Evolutionary conservation across 257 asterid genomes (phyloP).

Genomic region (Prunella vulgaris): DNA sequence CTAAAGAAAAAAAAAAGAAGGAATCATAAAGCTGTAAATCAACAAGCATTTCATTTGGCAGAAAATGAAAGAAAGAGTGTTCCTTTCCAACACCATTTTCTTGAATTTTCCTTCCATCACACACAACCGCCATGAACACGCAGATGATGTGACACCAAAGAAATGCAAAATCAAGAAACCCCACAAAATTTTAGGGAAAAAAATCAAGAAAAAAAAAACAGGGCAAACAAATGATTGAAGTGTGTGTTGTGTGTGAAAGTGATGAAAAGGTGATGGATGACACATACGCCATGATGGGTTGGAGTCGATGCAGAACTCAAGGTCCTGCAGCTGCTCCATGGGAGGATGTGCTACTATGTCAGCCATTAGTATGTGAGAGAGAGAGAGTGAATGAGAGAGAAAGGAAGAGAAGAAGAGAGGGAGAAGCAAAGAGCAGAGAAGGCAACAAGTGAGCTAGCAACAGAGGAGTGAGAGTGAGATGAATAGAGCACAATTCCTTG

Average conservation of each 20-base stretch:
- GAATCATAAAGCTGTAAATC: background rate
- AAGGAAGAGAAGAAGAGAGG: background rate
- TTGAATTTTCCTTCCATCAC: background rate
- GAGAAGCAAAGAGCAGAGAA: slow-evolving; percentile 16
- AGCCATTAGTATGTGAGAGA: slow-evolving; percentile 33
- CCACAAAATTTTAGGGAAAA: background rate
- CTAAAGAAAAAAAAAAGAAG: background rate
- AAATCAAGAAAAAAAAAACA: too few species aligned
- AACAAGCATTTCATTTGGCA: background rate
- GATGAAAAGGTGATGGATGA: background rate
- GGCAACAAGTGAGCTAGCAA: background rate
- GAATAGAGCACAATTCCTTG: slow-evolving; percentile 13
- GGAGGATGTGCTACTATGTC: slow-evolving; percentile 70
- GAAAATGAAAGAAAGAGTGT: slow-evolving; percentile 10
- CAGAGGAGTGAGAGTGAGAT: slow-evolving; percentile 15
- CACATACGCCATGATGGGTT: slow-evolving; percentile 79
- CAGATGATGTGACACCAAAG: background rate
- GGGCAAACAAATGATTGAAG: background rate
- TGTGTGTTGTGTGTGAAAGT: slow-evolving; percentile 1
- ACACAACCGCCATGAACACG: background rate
- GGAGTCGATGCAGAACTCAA: slow-evolving; percentile 84
- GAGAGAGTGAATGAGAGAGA: background rate
- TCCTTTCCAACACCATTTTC: slow-evolving; percentile 18
- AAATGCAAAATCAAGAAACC: background rate
- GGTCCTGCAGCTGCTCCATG: slow-evolving; percentile 89